Evolutionary conservation across 257 asterid genomes (phyloP), one percentile per base, ranked within the genome.

Genomic region (Solanum tarapatanum): DNA sequence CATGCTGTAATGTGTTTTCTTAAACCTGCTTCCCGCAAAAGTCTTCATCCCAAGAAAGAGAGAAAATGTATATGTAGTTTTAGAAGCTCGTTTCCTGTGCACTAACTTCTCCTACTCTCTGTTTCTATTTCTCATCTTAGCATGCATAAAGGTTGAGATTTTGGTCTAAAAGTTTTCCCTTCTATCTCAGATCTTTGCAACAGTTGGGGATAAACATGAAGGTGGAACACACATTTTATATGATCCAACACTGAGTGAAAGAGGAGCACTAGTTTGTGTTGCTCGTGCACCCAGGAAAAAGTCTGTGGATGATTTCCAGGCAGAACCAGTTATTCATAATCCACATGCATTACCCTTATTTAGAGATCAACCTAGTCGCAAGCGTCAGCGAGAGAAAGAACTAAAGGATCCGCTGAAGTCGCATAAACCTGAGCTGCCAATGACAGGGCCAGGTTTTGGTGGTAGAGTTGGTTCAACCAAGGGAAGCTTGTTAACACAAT

Each of bases 251-350:
- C 83, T 95, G 82, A 97, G 99, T 60, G 98, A 93, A 88, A 94
- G 98, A 90, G 99, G 99, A 87, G 99, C 99, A 66, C 97, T 97
- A 64, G 99, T 92, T 84, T 97, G 99, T 70, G 98, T 95, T 87
- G 97, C 97, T 7, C 99, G 99, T 84, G 99, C 99, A n/a, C 99
- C 99, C 14, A 91, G 99, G 93, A 94, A 94, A 90, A 93, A 92
- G 85, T 94, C 99, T 24, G 92, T 97, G 11, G 99, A 97, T 83
- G 99, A 97, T 93, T 95, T 94, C 64, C 93, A 88, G 91, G 92
- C 96, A 87, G 91, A 93, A 70, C 98, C 98, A n/a, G 96, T 95
- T 82, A 97, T 97, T 89, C 99, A 97, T 92, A 97, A 97, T 89
- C 99, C 99, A 66, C 99, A 97, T 48, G 98, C 99, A 1, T 91